Evolutionary conservation across 2,329 filamentous ascomycete genomes (phyloP).

Genomic region (Stagonosporopsis chrysanthemi): DNA sequence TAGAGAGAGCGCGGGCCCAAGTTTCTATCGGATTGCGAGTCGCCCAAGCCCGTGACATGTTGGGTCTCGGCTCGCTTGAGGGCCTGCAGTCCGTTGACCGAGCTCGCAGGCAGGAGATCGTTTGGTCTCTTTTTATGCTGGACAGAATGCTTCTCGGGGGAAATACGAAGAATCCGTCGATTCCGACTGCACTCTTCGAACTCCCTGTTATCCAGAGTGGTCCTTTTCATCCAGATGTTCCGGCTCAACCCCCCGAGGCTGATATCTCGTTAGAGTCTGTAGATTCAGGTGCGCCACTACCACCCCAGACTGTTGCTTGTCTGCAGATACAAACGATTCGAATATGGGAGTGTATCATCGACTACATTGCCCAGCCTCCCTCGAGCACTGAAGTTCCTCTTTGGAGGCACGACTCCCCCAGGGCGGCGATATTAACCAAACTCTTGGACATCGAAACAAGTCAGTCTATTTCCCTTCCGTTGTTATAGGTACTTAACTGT

Average conservation of each 20-base stretch:
- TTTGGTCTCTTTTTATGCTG: constrained; percentile 19
- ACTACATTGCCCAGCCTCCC: constrained; percentile 9
- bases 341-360: constrained; percentile 14
- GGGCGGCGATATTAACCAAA: constrained; percentile 11
- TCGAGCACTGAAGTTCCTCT: constrained; percentile 9
- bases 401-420: constrained; percentile 17
- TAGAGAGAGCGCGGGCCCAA: constrained; percentile 11
- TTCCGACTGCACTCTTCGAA: constrained; percentile 2
- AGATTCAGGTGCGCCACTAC: constrained; percentile 5
- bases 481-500: background rate
- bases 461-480: background rate
- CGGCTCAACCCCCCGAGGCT: background rate
- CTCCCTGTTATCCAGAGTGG: constrained; percentile 10
- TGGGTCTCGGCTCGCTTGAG: constrained; percentile 1
- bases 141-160: constrained; percentile 16
- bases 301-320: constrained; percentile 8
- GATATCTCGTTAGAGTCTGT: constrained; percentile 7
- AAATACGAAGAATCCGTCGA: constrained; percentile 6
- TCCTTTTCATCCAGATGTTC: constrained; percentile 7
- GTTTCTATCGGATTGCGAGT: constrained; percentile 9
- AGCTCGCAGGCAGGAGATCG: constrained; percentile 14
- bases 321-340: constrained; percentile 7
- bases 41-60: constrained; percentile 10
- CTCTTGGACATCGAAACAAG: constrained; percentile 13
- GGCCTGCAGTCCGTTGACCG: constrained; percentile 1